Percentiles rank a stretch among this genome's conserved stretches.
Conservation (phyloP, 805 yeast species). For the Clavispora phyllophila region DNA sequence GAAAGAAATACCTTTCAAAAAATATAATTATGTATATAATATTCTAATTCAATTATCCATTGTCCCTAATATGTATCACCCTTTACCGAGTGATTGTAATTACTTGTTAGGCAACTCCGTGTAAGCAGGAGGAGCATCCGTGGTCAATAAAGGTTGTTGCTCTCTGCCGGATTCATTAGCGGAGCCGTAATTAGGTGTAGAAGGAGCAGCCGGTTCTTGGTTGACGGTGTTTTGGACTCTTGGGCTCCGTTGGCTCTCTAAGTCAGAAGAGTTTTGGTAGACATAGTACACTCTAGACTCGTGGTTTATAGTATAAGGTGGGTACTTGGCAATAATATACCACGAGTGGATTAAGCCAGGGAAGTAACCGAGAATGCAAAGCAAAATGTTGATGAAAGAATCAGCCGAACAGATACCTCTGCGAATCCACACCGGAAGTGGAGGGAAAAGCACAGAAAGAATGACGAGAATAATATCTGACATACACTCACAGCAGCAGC, state of each 20-base stretch:
- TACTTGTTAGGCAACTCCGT: constrained; percentile 18
- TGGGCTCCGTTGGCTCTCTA: constrained; percentile 24
- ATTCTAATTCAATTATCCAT: neutral
- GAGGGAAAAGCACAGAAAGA: constrained; percentile 64
- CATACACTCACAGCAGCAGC: constrained; percentile 24
- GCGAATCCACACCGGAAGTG: constrained; percentile 65
- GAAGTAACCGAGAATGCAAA: constrained; percentile 44
- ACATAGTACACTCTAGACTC: constrained; percentile 31
- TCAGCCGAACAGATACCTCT: constrained; percentile 58
- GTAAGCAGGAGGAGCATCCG: constrained; percentile 28
- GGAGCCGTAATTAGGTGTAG: constrained; percentile 24
- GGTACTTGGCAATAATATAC: constrained; percentile 45
- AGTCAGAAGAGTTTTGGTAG: constrained; percentile 24
- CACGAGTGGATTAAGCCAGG: constrained; percentile 50
- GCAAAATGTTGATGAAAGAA: constrained; percentile 36
- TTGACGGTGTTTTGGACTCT: constrained; percentile 12
- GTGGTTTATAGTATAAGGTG: constrained; percentile 26
- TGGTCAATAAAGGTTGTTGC: constrained; percentile 6
- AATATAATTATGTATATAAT: neutral
- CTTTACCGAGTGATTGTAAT: neutral
- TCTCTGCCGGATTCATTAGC: constrained; percentile 15
- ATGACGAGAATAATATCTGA: constrained; percentile 56
- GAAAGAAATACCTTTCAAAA: neutral
- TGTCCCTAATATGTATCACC: neutral
- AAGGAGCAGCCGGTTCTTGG: constrained; percentile 5